These are phyloP conservation scores for Populus hybrid DNA, from an alignment of 441 rosid species.

Conservation along the genomic window DNA sequence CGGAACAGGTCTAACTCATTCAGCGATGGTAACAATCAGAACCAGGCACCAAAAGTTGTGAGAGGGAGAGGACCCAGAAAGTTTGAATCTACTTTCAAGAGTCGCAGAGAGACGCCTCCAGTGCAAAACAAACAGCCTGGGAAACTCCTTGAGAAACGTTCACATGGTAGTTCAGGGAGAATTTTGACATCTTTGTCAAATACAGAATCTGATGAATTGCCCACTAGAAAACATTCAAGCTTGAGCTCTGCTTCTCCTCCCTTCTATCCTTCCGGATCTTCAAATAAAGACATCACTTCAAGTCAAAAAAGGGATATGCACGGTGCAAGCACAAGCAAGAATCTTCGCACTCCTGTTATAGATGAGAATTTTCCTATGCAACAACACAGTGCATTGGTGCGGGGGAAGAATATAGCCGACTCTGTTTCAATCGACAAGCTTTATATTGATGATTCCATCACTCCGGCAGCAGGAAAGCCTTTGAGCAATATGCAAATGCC, in stretches of 20 bases:
- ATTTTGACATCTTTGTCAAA: slow-evolving; percentile 31
- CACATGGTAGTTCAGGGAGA: slow-evolving; percentile 44
- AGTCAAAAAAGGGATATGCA: slow-evolving; percentile 58
- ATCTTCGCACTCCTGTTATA: slow-evolving; percentile 29
- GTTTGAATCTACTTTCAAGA: slow-evolving; percentile 55
- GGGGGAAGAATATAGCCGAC: slow-evolving; percentile 50
- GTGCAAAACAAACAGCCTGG: slow-evolving; percentile 51
- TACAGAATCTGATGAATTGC: slow-evolving; percentile 41
- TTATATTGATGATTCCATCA: slow-evolving; percentile 47
- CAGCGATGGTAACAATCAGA: slow-evolving; percentile 45
- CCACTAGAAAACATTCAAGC: slow-evolving; percentile 60
- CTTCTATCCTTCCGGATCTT: slow-evolving; percentile 85
- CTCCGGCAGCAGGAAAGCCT: slow-evolving; percentile 46
- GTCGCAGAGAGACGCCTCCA: slow-evolving; percentile 47
- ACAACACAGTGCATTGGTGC: slow-evolving; percentile 31
- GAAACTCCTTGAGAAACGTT: slow-evolving; percentile 42
- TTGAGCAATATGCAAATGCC: slow-evolving; percentile 36
- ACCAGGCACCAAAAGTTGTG: slow-evolving; percentile 51
- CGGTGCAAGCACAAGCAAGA: slow-evolving; percentile 45
- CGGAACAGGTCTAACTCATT: slow-evolving; percentile 50
- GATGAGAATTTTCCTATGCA: slow-evolving; percentile 37
- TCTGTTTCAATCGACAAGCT: slow-evolving; percentile 56
- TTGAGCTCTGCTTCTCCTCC: slow-evolving; percentile 97
- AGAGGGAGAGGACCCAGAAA: slow-evolving; percentile 87
- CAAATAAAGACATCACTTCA: slow-evolving; percentile 46